Evolutionary conservation across 306 rosid species (phyloP).

Genomic region (Lathyrus tuberosus): DNA sequence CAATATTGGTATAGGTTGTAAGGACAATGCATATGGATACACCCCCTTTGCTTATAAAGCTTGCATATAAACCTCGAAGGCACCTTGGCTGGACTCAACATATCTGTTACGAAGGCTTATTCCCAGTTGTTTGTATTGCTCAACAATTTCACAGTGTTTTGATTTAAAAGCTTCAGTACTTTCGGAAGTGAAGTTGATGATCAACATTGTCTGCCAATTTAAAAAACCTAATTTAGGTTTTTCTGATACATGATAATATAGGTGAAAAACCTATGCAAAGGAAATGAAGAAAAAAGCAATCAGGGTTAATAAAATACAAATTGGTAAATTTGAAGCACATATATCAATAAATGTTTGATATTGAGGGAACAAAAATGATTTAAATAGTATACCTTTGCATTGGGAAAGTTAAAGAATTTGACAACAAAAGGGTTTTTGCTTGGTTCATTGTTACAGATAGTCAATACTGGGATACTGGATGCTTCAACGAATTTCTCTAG

Average conservation of each 20-base stretch:
- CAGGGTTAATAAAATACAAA: background rate
- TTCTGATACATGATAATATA: background rate
- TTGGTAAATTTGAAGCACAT: background rate
- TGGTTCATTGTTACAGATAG: conserved; percentile 71
- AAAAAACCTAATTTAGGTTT: conserved; percentile 34
- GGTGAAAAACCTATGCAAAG: background rate
- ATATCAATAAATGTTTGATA: background rate
- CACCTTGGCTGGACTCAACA: conserved; percentile 70
- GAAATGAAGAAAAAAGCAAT: conserved; percentile 1
- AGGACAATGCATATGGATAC: too few relatives aligned
- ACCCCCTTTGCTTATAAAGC: too few relatives aligned
- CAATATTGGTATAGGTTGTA: too few relatives aligned
- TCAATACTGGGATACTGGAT: conserved; percentile 62
- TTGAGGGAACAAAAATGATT: conserved; percentile 13
- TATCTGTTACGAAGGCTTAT: conserved; percentile 81
- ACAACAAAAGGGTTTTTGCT: conserved; percentile 64
- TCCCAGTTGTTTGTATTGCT: conserved; percentile 60
- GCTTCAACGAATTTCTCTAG: conserved; percentile 76
- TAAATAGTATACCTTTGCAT: conserved; percentile 61
- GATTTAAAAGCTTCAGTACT: conserved; percentile 65
- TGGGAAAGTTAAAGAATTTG: conserved; percentile 64
- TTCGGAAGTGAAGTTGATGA: conserved; percentile 66
- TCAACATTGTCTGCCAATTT: conserved; percentile 79
- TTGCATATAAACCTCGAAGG: conserved; percentile 81
- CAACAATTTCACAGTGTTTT: conserved; percentile 75